phyloP scores from a whole-genome alignment of 139 green algal species.

The Closterium sp. region DNA sequence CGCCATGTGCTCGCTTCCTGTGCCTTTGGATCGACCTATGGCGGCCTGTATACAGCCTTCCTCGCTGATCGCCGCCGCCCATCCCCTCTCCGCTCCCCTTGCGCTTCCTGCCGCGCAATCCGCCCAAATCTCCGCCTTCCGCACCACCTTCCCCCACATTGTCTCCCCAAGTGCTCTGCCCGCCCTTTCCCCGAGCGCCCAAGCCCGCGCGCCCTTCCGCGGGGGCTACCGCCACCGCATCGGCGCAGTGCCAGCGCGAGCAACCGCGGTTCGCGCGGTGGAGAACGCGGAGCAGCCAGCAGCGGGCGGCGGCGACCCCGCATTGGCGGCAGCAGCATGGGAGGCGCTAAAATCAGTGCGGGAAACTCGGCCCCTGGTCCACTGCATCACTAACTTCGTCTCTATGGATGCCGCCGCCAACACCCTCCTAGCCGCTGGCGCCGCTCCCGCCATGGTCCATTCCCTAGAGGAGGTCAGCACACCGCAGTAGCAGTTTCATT shows the following conservation, averaged over 20 bases:
- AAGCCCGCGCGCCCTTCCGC: neutral
- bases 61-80: neutral
- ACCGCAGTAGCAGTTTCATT: too few species aligned
- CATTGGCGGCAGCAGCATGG: neutral
- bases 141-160: neutral
- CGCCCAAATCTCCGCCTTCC: neutral
- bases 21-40: too few species aligned
- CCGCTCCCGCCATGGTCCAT: constrained; percentile 37
- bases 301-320: neutral
- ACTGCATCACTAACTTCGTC: constrained; percentile 45
- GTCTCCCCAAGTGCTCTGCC: neutral
- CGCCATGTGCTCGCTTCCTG: too few species aligned
- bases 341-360: constrained; percentile 3
- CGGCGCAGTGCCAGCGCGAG: neutral
- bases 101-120: neutral
- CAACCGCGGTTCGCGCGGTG: neutral
- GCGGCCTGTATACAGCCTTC: neutral
- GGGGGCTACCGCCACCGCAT: neutral
- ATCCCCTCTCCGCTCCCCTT: neutral
- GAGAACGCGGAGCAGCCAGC: too few species aligned
- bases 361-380: constrained; percentile 3
- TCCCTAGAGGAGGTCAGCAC: constrained; percentile 6
- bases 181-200: neutral
- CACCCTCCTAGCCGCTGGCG: constrained; percentile 22
- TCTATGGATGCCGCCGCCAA: constrained; percentile 35